Conservation (phyloP, 805 yeast species). For the Myxozyma melibiosi region DNA sequence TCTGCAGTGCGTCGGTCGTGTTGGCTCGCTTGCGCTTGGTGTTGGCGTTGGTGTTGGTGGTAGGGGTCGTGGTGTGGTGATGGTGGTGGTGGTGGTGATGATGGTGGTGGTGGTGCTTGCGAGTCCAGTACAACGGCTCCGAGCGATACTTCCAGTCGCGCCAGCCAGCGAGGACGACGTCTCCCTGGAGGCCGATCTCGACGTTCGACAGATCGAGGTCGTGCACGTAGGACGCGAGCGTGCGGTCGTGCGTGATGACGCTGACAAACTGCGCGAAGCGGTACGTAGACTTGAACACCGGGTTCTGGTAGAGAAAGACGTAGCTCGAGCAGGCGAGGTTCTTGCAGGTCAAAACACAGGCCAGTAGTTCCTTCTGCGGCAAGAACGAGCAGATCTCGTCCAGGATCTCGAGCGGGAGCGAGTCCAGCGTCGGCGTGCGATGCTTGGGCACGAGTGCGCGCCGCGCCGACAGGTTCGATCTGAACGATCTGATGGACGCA, state of each 20-base stretch:
- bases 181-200: conserved; percentile 31
- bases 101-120: conserved; percentile 26
- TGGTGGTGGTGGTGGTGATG: conserved; percentile 33
- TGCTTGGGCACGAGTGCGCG: conserved; percentile 5
- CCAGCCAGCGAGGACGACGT: conserved; percentile 68
- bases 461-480: conserved; percentile 24
- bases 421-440: conserved; percentile 27
- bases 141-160: conserved; percentile 84
- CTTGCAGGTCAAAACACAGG: conserved; percentile 48
- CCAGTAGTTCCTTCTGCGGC: conserved; percentile 50
- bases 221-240: conserved; percentile 60
- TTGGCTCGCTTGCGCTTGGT: conserved; percentile 8
- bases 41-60: conserved; percentile 34
- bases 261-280: conserved; percentile 80
- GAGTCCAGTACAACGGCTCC: conserved; percentile 51
- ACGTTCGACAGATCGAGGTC: conserved; percentile 59
- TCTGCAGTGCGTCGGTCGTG: not conserved
- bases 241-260: conserved; percentile 57
- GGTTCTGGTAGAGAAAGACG: conserved; percentile 51
- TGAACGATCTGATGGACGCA: conserved; percentile 30
- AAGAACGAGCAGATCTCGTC: conserved; percentile 34
- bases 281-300: conserved; percentile 68
- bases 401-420: conserved; percentile 39
- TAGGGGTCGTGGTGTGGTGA: conserved; percentile 24
- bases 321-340: conserved; percentile 27